Evolutionary conservation across 2,329 filamentous ascomycete species (phyloP).

Genomic region (Claviceps citrina): DNA sequence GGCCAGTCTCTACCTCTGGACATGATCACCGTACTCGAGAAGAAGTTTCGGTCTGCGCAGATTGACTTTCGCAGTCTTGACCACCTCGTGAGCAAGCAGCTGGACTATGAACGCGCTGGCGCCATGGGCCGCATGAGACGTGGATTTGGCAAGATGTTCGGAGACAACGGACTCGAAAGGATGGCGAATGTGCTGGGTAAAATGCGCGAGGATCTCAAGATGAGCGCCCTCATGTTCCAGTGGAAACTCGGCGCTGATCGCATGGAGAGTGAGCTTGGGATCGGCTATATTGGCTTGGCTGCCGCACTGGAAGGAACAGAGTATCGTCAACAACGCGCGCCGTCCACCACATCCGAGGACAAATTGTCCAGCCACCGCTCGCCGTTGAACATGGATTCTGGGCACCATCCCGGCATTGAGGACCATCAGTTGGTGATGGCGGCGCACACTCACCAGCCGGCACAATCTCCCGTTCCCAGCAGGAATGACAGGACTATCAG

Average conservation of each 20-base stretch:
- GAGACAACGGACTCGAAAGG: constrained; percentile 44
- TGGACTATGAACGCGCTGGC: constrained; percentile 46
- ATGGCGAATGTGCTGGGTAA: constrained; percentile 40
- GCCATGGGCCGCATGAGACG: constrained; percentile 44
- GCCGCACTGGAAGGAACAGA: constrained; percentile 40
- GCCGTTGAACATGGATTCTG: neutral
- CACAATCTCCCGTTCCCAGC: constrained; percentile 4
- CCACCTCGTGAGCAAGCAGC: constrained; percentile 44
- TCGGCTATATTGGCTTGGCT: constrained; percentile 51
- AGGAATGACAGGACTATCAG: constrained; percentile 1
- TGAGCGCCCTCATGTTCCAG: constrained; percentile 49
- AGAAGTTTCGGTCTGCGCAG: constrained; percentile 45
- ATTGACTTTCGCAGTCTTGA: constrained; percentile 48
- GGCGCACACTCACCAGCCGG: neutral
- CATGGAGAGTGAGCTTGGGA: constrained; percentile 44
- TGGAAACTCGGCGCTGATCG: constrained; percentile 46
- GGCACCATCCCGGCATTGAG: constrained; percentile 6
- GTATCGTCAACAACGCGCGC: constrained; percentile 9
- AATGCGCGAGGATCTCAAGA: constrained; percentile 45
- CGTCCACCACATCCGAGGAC: constrained; percentile 6
- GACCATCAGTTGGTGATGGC: constrained; percentile 1
- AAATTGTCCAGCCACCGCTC: constrained; percentile 3
- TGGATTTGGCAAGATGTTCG: constrained; percentile 48
- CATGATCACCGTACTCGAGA: constrained; percentile 46
- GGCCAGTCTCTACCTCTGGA: constrained; percentile 41